phyloP scores from a whole-genome alignment of 169 alveolate genomes.

The Plasmodium billcollinsi region DNA sequence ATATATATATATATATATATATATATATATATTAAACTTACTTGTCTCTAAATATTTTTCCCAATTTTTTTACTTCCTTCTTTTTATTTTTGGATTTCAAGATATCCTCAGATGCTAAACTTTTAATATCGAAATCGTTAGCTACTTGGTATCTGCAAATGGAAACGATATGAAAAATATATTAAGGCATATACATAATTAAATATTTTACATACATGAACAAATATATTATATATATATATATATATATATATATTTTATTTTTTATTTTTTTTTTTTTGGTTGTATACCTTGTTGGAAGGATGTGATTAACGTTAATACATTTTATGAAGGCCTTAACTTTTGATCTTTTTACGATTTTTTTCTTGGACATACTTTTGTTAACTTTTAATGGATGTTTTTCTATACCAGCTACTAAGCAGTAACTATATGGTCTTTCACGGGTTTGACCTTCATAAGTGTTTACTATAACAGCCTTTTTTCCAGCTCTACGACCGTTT shows the following conservation, averaged over 20 bases:
- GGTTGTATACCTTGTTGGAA: conserved; percentile 96
- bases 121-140: conserved; percentile 64
- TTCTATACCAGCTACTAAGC: conserved; percentile 97
- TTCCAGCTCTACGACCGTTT: conserved; percentile 99
- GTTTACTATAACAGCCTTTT: conserved; percentile 97
- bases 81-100: no score
- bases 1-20: not conserved
- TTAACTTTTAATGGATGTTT: conserved; percentile 96
- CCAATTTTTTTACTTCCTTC: conserved; percentile 74
- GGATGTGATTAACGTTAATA: conserved; percentile 97
- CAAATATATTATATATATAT: not conserved
- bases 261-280: no score
- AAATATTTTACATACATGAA: not conserved
- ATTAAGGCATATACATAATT: not conserved
- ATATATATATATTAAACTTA: conserved; percentile 30
- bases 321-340: conserved; percentile 97
- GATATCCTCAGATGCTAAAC: conserved; percentile 39
- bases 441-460: conserved; percentile 96
- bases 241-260: not conserved
- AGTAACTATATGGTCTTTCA: conserved; percentile 96
- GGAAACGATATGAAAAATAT: not conserved
- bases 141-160: conserved; percentile 62
- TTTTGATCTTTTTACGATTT: conserved; percentile 93
- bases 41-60: conserved; percentile 68
- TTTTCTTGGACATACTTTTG: conserved; percentile 94